Evolutionary conservation across 352 stramenopile species (phyloP), one percentile per base, ranked within the genome.

Genomic region (Phytopythium cucurbitacearum): DNA sequence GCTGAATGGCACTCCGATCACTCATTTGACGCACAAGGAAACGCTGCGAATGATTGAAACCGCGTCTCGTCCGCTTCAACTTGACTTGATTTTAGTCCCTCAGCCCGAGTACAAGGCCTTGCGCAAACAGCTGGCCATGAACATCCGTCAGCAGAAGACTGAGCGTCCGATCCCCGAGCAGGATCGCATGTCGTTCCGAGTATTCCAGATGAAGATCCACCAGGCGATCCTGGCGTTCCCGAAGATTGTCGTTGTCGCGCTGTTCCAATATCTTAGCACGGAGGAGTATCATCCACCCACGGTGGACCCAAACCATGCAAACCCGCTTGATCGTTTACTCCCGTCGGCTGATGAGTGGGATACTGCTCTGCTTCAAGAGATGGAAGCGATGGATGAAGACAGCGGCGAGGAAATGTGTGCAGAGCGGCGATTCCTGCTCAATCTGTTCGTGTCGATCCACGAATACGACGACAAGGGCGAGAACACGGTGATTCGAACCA

Each of bases 381-480:
- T 82, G 21, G 57, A 74, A 7, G 51, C 51, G 0, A 77, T 89
- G 62, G 70, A 87, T 4, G 80, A 90, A 65, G 83, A 90, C 52
- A 64, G 51, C 34, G 66, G 47, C 6, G 74, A 76, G 1, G 78
- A 92, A 48, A 89, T 91, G 79, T 86, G 82, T 45, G 79, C 81
- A 41, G 80, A 91, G 55, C 72, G 82, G 32, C 69, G 80, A 36
- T 94, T 91, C 48, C 52, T 93, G 57, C 59, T 95, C 2, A 91
- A 93, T 50, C 67, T 91, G 37, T 94, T 94, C 53, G 79, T 79
- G 7, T 86, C 82, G 35, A 90, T 95, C 45, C 81, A 93, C 53
- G 80, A 89, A 34, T 91, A 93, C 52, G 82, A 91, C 41, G 85
- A 95, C 60, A 95, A 95, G 65, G 85, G 85, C 21, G 85, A 95